Conservation (phyloP, 768 basidiomycete species). For the Naganishia vaughanmartiniae region DNA sequence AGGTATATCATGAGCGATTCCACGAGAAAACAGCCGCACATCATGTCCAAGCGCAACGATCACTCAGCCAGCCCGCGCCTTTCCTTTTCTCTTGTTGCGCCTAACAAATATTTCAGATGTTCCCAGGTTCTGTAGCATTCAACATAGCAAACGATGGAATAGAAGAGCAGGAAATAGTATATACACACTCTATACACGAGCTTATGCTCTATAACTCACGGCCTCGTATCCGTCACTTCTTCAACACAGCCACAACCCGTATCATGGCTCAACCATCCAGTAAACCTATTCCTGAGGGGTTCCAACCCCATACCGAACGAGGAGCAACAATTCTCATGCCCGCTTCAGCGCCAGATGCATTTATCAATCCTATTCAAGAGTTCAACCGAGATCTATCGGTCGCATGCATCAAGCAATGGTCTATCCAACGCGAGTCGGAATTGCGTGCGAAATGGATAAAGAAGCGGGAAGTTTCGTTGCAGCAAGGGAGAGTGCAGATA, state of each 20-base stretch:
- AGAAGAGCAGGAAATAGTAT: not conserved
- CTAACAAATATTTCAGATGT: slow-evolving; percentile 4
- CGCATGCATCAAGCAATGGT: slow-evolving; percentile 82
- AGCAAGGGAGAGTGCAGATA: slow-evolving; percentile 54
- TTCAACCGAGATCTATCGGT: slow-evolving; percentile 94
- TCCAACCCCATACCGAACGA: slow-evolving; percentile 49
- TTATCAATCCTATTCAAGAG: slow-evolving; percentile 95
- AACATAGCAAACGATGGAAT: not conserved
- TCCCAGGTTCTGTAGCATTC: not conserved
- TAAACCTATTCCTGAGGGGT: slow-evolving; percentile 40
- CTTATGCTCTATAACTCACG: not conserved
- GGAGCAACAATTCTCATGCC: slow-evolving; percentile 66
- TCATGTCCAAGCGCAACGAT: slow-evolving; percentile 11
- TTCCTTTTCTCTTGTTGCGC: not conserved
- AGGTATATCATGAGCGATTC: slow-evolving; percentile 6
- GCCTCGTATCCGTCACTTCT: not conserved
- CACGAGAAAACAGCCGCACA: slow-evolving; percentile 20
- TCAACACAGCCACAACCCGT: not conserved
- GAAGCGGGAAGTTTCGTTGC: slow-evolving; percentile 64
- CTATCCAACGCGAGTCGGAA: slow-evolving; percentile 37
- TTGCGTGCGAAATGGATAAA: slow-evolving; percentile 49
- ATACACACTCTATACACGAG: not conserved
- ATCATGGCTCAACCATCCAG: slow-evolving; percentile 9
- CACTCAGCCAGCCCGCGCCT: not conserved
- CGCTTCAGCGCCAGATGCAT: slow-evolving; percentile 67